Percentiles rank a stretch among this genome's conserved stretches.
phyloP scores from a whole-genome alignment of 805 yeast genomes.

The Wickerhamomyces ciferrii region DNA sequence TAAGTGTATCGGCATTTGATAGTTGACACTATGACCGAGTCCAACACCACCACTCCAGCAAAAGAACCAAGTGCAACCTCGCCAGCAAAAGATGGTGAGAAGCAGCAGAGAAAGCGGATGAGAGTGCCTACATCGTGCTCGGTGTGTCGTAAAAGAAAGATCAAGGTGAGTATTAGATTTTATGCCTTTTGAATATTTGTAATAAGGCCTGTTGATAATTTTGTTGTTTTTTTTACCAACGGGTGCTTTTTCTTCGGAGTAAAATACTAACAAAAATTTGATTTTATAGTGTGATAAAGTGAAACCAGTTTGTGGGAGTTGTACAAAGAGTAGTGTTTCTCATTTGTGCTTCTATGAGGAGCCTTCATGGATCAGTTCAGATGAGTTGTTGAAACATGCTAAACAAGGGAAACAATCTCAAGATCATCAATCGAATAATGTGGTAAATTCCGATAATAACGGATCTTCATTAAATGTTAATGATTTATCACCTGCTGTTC shows the following conservation, averaged over 20 bases:
- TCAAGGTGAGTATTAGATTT: conserved; percentile 19
- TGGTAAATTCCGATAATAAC: neutral
- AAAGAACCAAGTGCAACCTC: neutral
- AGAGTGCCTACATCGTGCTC: conserved; percentile 43
- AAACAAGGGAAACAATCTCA: neutral
- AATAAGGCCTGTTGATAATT: neutral
- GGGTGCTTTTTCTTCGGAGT: neutral
- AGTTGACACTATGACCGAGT: neutral
- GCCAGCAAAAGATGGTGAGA: neutral
- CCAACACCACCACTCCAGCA: neutral
- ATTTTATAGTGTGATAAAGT: conserved; percentile 36
- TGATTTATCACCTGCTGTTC: conserved; percentile 5
- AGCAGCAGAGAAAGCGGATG: conserved; percentile 30
- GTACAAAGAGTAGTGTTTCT: conserved; percentile 49
- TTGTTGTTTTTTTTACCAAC: neutral
- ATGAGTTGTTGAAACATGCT: conserved; percentile 35
- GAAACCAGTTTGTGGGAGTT: conserved; percentile 50
- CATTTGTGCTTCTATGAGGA: conserved; percentile 53
- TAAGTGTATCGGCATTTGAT: neutral
- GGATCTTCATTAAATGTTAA: neutral
- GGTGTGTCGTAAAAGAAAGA: conserved; percentile 43
- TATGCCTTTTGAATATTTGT: neutral
- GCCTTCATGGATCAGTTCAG: conserved; percentile 53
- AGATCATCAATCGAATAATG: neutral
- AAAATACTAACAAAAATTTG: neutral